A percentile compares a stretch with the other conserved stretches of the same genome.
Conservation (phyloP, 306 rosid species). For the Lupinus albus region DNA sequence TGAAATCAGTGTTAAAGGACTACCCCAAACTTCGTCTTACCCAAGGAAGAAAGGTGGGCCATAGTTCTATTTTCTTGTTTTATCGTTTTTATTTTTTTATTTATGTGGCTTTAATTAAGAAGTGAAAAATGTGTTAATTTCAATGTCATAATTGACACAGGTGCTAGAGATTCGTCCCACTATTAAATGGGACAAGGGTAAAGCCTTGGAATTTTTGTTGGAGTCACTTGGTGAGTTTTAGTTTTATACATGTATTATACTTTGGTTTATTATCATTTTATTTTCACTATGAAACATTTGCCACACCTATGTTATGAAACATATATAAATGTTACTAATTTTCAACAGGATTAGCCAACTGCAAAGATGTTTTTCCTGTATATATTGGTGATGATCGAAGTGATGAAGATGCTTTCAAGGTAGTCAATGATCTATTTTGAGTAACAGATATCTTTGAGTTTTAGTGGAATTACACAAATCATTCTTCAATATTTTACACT, state of each 20-base stretch:
- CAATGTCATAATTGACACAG: slow-evolving; percentile 41
- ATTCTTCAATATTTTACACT: too few species aligned
- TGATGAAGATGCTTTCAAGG: slow-evolving; percentile 96
- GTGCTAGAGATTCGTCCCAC: slow-evolving; percentile 86
- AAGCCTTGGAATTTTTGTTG: slow-evolving; percentile 80
- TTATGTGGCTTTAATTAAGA: not conserved
- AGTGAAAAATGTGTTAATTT: slow-evolving; percentile 35
- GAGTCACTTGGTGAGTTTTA: slow-evolving; percentile 78
- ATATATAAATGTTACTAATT: slow-evolving; percentile 13
- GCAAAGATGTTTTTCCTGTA: slow-evolving; percentile 73
- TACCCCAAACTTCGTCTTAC: slow-evolving; percentile 73
- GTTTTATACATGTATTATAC: too few species aligned
- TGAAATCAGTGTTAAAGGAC: slow-evolving; percentile 68
- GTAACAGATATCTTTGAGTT: too few species aligned
- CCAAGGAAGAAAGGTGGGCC: slow-evolving; percentile 82
- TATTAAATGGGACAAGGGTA: slow-evolving; percentile 94
- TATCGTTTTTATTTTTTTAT: not conserved
- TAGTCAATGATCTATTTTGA: too few species aligned
- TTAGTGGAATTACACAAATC: too few species aligned
- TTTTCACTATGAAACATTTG: slow-evolving; percentile 30
- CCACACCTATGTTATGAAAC: slow-evolving; percentile 21
- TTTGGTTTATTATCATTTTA: not conserved
- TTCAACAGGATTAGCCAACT: slow-evolving; percentile 69
- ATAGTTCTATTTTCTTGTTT: slow-evolving; percentile 19
- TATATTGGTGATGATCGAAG: slow-evolving; percentile 88